A percentile compares a stretch with the other conserved stretches of the same genome.
phyloP scores from a whole-genome alignment of 768 basidiomycete species.

The Lentinula sp. region DNA sequence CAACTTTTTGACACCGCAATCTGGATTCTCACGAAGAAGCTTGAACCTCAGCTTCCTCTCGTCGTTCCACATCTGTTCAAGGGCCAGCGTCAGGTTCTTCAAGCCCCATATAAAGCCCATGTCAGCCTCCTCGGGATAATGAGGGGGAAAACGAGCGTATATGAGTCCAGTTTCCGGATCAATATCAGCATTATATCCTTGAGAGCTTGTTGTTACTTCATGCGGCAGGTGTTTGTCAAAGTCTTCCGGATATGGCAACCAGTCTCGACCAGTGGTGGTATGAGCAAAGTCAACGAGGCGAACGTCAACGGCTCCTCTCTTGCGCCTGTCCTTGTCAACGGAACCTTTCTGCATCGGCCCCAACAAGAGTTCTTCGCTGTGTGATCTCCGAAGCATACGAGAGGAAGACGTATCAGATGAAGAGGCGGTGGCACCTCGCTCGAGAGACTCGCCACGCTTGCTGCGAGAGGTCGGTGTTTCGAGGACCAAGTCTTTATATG shows the following conservation, averaged over 20 bases:
- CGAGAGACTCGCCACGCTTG: constrained; percentile 75
- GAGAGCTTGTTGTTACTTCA: constrained; percentile 50
- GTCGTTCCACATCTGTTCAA: constrained; percentile 85
- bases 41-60: constrained; percentile 72
- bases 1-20: constrained; percentile 40
- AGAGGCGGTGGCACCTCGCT: constrained; percentile 39
- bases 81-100: constrained; percentile 66
- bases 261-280: constrained; percentile 93
- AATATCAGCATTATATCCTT: constrained; percentile 77
- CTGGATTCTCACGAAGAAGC: constrained; percentile 51
- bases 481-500: constrained; percentile 50
- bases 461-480: constrained; percentile 65
- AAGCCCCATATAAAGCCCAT: constrained; percentile 92
- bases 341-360: constrained; percentile 63
- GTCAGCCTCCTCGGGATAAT: constrained; percentile 57
- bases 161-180: constrained; percentile 80
- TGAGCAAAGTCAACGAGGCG: constrained; percentile 99
- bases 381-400: constrained; percentile 56
- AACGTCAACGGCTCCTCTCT: constrained; percentile 86
- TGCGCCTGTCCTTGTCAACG: constrained; percentile 53
- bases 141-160: constrained; percentile 62
- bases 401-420: constrained; percentile 37
- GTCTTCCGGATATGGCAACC: constrained; percentile 57
- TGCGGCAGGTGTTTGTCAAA: constrained; percentile 29
- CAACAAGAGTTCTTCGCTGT: constrained; percentile 73